These are phyloP conservation scores for Verticillium longisporum DNA, from an alignment of 2,329 filamentous ascomycete species.

Conservation along the genomic window DNA sequence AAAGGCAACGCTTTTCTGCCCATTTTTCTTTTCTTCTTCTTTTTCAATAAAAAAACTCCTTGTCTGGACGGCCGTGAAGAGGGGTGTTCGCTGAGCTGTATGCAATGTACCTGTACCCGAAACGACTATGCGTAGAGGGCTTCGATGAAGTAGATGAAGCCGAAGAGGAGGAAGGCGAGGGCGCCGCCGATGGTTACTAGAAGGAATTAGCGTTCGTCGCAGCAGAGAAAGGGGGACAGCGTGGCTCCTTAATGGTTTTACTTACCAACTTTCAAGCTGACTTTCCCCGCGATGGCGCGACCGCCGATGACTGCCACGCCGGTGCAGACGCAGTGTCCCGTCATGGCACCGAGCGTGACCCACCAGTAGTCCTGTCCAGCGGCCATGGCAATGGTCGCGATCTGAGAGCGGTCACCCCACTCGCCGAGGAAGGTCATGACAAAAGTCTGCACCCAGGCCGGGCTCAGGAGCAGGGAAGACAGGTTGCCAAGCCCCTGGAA, in stretches of 20 bases:
- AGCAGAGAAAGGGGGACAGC: not conserved
- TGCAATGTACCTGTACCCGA: not conserved
- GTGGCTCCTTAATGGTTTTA: constrained; percentile 20
- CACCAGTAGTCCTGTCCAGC: constrained; percentile 98
- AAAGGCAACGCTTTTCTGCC: too few species aligned
- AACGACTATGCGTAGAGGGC: constrained; percentile 50
- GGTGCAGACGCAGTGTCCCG: constrained; percentile 85
- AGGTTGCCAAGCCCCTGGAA: constrained; percentile 73
- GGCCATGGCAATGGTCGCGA: constrained; percentile 98
- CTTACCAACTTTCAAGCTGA: constrained; percentile 94
- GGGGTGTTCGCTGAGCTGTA: not conserved
- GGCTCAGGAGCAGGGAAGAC: constrained; percentile 79
- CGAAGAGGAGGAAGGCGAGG: constrained; percentile 83
- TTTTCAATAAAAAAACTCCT: too few species aligned
- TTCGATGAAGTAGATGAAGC: constrained; percentile 84
- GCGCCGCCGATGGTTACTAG: constrained; percentile 89
- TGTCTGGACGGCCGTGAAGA: not conserved
- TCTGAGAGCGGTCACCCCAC: constrained; percentile 96
- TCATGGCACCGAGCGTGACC: constrained; percentile 84
- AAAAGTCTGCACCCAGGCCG: constrained; percentile 98
- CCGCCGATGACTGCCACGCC: constrained; percentile 87
- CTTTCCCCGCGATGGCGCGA: constrained; percentile 82
- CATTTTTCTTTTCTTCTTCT: not conserved
- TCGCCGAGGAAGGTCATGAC: constrained; percentile 98
- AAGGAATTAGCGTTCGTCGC: not conserved